Conservation (phyloP, 306 rosid species). For the Casuarina equisetifolia region DNA sequence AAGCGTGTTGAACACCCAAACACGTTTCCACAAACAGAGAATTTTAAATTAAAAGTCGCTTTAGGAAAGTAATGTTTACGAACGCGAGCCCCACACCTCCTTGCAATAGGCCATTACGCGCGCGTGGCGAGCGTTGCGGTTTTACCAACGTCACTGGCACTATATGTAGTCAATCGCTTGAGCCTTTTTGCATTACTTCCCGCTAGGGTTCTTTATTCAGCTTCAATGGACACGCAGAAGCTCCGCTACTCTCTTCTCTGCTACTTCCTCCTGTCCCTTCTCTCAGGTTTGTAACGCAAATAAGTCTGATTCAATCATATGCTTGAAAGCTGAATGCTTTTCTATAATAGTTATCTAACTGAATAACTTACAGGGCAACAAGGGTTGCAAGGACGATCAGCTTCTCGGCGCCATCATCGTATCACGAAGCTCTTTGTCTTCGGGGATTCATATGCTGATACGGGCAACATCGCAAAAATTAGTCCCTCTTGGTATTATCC, state of each 20-base stretch:
- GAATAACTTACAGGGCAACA: constrained; percentile 5
- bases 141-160: too few species aligned
- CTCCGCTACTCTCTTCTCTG: constrained; percentile 11
- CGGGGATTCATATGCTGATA: constrained; percentile 59
- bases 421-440: constrained; percentile 48
- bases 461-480: constrained; percentile 38
- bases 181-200: background rate
- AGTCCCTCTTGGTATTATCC: constrained; percentile 39
- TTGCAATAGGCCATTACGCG: too few species aligned
- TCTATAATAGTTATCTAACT: background rate
- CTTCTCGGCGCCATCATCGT: constrained; percentile 3
- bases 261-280: constrained; percentile 8
- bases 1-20: too few species aligned
- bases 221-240: constrained; percentile 18
- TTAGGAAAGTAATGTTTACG: too few species aligned
- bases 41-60: too few species aligned
- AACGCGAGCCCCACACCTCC: too few species aligned
- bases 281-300: background rate
- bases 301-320: background rate
- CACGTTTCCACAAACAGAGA: too few species aligned
- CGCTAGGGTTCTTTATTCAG: background rate
- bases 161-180: too few species aligned
- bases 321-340: background rate
- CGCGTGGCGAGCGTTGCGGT: too few species aligned
- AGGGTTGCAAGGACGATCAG: constrained; percentile 7